A percentile compares a stretch with the other conserved stretches of the same genome.
Conservation (phyloP, 1,139 yeast genomes). For the Pichia sp. region DNA sequence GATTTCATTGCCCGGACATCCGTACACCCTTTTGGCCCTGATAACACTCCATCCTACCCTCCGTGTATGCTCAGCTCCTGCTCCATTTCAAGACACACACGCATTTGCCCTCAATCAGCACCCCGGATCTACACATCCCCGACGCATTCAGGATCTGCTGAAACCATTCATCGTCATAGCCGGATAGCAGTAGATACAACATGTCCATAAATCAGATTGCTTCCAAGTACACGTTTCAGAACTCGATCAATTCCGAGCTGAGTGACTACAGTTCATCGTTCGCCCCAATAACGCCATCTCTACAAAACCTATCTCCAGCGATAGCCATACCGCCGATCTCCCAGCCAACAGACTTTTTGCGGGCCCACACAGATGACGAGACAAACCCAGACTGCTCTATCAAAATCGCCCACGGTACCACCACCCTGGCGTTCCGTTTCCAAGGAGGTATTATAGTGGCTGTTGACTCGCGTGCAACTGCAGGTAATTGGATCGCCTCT, state of each 20-base stretch:
- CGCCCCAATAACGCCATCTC: conserved; percentile 19
- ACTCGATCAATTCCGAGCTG: conserved; percentile 26
- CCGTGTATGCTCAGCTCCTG: too few relatives aligned
- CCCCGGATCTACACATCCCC: too few relatives aligned
- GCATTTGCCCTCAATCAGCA: background rate
- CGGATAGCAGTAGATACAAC: background rate
- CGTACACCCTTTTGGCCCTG: background rate
- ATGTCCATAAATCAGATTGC: conserved; percentile 40
- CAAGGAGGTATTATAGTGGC: conserved; percentile 96
- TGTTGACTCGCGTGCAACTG: conserved; percentile 97
- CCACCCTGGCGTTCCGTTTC: conserved; percentile 93
- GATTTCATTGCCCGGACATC: background rate
- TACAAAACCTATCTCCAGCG: conserved; percentile 52
- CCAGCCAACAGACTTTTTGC: conserved; percentile 86
- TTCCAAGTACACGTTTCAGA: conserved; percentile 33
- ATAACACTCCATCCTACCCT: background rate
- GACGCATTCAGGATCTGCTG: too few relatives aligned
- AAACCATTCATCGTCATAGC: too few relatives aligned
- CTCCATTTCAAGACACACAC: background rate
- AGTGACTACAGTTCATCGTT: conserved; percentile 30
- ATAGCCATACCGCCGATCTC: conserved; percentile 79
- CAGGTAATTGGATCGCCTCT: conserved; percentile 97
- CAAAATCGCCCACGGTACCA: conserved; percentile 97
- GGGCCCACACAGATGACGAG: conserved; percentile 98
- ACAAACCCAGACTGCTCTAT: conserved; percentile 89